Percentiles rank a stretch among this genome's conserved stretches.
Conservation (phyloP, 192 early-diverging fungal species). For the Coemansia sp. region DNA sequence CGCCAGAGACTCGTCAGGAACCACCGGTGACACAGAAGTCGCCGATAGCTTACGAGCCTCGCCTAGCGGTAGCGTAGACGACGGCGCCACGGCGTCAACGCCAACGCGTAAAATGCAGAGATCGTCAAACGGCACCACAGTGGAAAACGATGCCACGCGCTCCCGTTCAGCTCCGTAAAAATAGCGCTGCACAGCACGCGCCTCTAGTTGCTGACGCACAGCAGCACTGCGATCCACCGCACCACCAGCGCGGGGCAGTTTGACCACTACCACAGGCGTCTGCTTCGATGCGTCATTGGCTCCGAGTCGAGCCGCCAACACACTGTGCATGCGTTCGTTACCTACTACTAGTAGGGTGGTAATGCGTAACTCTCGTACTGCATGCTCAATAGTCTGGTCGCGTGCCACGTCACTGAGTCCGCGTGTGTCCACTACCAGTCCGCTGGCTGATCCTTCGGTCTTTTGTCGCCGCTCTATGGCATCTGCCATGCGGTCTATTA, state of each 20-base stretch:
- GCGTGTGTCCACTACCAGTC: constrained; percentile 83
- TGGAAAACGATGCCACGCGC: constrained; percentile 81
- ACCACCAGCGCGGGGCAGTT: constrained; percentile 90
- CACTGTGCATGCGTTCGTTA: constrained; percentile 90
- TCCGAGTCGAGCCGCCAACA: constrained; percentile 63
- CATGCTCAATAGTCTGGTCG: constrained; percentile 73
- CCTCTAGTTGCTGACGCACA: constrained; percentile 68
- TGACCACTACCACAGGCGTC: constrained; percentile 64
- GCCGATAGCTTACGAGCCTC: constrained; percentile 74
- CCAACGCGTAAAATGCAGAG: constrained; percentile 74
- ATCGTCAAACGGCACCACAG: constrained; percentile 76
- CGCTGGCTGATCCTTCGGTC: constrained; percentile 61
- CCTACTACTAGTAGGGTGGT: constrained; percentile 87
- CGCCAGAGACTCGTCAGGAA: constrained; percentile 73
- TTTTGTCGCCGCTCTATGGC: constrained; percentile 64
- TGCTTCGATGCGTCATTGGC: constrained; percentile 13
- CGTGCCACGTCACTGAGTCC: constrained; percentile 74
- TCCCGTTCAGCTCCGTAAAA: constrained; percentile 86
- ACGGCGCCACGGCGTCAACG: constrained; percentile 69
- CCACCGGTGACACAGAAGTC: constrained; percentile 77
- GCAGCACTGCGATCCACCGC: constrained; percentile 82
- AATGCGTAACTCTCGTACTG: constrained; percentile 70
- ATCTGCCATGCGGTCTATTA: constrained; percentile 62
- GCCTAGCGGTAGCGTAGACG: constrained; percentile 89
- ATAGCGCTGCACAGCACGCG: constrained; percentile 81